phyloP scores from a whole-genome alignment of 2,329 filamentous ascomycete species.

The Coleophoma eucalyptorum region DNA sequence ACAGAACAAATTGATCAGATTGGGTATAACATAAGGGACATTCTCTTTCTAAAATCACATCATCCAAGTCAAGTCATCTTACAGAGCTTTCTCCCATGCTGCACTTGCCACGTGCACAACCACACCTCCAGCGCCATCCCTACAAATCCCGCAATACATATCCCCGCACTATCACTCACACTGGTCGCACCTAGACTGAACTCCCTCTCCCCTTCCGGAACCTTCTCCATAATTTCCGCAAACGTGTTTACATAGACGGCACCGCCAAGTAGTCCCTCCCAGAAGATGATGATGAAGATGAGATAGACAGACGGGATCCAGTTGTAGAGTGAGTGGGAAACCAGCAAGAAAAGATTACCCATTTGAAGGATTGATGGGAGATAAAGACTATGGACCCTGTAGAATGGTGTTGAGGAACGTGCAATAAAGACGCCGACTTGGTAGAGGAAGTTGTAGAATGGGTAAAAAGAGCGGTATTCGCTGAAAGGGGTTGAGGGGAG shows the following conservation, averaged over 20 bases:
- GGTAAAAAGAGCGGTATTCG: slow-evolving; percentile 85
- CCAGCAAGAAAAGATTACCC: slow-evolving; percentile 70
- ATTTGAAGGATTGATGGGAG: slow-evolving; percentile 79
- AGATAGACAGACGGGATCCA: slow-evolving; percentile 84
- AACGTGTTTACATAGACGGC: slow-evolving; percentile 96
- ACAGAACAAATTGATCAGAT: neutral
- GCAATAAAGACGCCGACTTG: slow-evolving; percentile 95
- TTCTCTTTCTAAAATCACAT: neutral
- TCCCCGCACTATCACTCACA: slow-evolving; percentile 87
- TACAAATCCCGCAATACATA: slow-evolving; percentile 82
- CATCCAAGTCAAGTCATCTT: slow-evolving; percentile 16
- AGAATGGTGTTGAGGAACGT: slow-evolving; percentile 82
- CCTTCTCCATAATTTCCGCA: slow-evolving; percentile 84
- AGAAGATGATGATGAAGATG: slow-evolving; percentile 83
- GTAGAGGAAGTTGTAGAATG: slow-evolving; percentile 91
- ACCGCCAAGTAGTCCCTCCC: slow-evolving; percentile 90
- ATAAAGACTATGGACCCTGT: slow-evolving; percentile 79
- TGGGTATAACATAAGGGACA: neutral
- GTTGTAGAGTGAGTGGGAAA: slow-evolving; percentile 70
- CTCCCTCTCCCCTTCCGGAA: slow-evolving; percentile 75
- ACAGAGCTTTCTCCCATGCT: slow-evolving; percentile 75
- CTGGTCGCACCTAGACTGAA: slow-evolving; percentile 88
- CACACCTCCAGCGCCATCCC: slow-evolving; percentile 79
- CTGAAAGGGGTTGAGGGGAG: slow-evolving; percentile 71
- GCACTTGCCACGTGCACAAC: slow-evolving; percentile 81